phyloP scores from a whole-genome alignment of 768 basidiomycete species.

The Lepiota venenata region DNA sequence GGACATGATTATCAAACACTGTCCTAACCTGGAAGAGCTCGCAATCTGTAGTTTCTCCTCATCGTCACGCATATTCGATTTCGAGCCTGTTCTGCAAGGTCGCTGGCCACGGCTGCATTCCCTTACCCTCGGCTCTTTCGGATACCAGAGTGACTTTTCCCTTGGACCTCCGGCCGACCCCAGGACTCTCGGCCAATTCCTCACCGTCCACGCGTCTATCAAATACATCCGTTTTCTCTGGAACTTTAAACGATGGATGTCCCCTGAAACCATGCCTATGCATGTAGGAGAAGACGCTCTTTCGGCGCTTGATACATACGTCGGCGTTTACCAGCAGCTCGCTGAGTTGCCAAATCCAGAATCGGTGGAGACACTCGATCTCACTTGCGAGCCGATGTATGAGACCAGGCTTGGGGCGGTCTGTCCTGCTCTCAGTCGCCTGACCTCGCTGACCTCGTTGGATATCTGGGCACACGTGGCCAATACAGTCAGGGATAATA shows the following conservation, averaged over 20 bases:
- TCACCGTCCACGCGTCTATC: conserved; percentile 34
- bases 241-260: conserved; percentile 51
- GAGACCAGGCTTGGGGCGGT: conserved; percentile 29
- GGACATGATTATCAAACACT: conserved; percentile 44
- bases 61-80: conserved; percentile 39
- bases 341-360: conserved; percentile 31
- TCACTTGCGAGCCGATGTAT: conserved; percentile 48
- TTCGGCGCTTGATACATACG: conserved; percentile 36
- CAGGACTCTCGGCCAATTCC: conserved; percentile 29
- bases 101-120: conserved; percentile 38
- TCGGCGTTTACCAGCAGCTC: conserved; percentile 47
- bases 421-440: conserved; percentile 28
- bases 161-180: conserved; percentile 28
- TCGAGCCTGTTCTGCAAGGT: conserved; percentile 35
- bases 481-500: conserved; percentile 29
- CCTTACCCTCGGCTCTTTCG: conserved; percentile 48
- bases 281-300: conserved; percentile 26
- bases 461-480: conserved; percentile 47
- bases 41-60: conserved; percentile 49
- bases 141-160: conserved; percentile 42
- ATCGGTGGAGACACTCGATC: conserved; percentile 37
- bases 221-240: conserved; percentile 44
- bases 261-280: conserved; percentile 35
- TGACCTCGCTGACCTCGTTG: conserved; percentile 36
- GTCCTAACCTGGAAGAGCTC: conserved; percentile 46